phyloP scores from a whole-genome alignment of 2,329 filamentous ascomycete species.

The Xylariaceae sp. region DNA sequence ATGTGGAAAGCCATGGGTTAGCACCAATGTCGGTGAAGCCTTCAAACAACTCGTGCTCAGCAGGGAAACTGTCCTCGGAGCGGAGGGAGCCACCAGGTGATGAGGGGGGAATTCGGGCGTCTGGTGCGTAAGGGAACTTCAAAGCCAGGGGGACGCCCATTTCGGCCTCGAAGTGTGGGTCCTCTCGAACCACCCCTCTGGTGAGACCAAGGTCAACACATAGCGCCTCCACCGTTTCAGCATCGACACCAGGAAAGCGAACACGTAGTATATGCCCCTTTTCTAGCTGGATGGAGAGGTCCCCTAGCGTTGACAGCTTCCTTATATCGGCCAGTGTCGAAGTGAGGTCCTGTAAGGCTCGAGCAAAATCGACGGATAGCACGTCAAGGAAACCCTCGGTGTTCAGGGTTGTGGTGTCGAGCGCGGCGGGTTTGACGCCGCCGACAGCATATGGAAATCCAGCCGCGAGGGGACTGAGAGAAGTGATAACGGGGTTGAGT shows the following conservation, averaged over 20 bases:
- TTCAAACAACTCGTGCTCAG: slow-evolving; percentile 37
- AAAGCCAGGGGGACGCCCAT: slow-evolving; percentile 69
- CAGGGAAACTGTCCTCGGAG: slow-evolving; percentile 32
- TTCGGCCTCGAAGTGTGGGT: slow-evolving; percentile 63
- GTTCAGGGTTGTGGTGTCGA: slow-evolving; percentile 60
- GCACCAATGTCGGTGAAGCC: slow-evolving; percentile 35
- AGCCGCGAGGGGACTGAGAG: slow-evolving; percentile 65
- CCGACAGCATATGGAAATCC: slow-evolving; percentile 44
- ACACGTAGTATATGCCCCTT: slow-evolving; percentile 65
- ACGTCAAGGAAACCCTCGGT: slow-evolving; percentile 78
- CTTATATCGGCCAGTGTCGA: slow-evolving; percentile 76
- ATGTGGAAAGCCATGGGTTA: slow-evolving; percentile 45
- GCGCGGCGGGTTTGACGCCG: slow-evolving; percentile 35
- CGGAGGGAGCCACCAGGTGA: slow-evolving; percentile 45
- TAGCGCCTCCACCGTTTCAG: slow-evolving; percentile 71
- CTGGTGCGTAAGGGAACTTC: slow-evolving; percentile 79
- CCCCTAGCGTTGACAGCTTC: slow-evolving; percentile 68
- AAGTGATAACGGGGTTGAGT: slow-evolving; percentile 83
- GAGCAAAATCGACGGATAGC: slow-evolving; percentile 81
- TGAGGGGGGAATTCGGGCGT: slow-evolving; percentile 30
- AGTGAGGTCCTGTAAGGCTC: slow-evolving; percentile 77
- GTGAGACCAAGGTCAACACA: slow-evolving; percentile 84
- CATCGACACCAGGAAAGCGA: slow-evolving; percentile 87
- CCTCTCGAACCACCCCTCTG: slow-evolving; percentile 73
- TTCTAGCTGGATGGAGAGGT: slow-evolving; percentile 74